These are phyloP conservation scores for Linnemannia hyalina DNA, from an alignment of 192 early-diverging fungal species.

Conservation along the genomic window DNA sequence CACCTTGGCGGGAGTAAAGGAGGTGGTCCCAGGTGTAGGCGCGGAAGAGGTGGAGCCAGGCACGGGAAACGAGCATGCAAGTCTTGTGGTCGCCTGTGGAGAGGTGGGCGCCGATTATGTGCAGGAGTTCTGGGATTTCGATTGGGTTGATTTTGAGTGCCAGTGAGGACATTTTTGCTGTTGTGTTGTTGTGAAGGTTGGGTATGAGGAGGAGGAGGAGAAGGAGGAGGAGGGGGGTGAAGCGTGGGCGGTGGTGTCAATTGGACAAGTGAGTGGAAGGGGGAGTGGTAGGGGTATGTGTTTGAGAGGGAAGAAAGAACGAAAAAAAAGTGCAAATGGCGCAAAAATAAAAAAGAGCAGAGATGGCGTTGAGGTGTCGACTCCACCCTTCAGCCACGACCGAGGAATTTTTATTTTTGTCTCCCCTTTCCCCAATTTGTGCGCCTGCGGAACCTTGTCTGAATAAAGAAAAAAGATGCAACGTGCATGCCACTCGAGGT, in stretches of 20 bases:
- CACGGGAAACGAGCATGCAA: conserved; percentile 39
- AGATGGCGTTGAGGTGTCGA: neutral
- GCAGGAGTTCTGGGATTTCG: conserved; percentile 33
- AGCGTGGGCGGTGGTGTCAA: neutral
- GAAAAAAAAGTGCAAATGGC: neutral
- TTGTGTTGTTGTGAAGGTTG: neutral
- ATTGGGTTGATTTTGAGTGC: conserved; percentile 24
- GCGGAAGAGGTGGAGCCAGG: conserved; percentile 27
- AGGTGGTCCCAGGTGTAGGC: conserved; percentile 29
- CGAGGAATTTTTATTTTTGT: neutral
- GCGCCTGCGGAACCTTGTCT: no score
- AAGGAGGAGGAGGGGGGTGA: neutral
- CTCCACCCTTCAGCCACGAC: neutral
- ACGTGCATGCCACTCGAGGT: neutral
- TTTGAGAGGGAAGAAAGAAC: neutral
- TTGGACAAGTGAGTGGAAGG: neutral
- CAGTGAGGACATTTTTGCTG: conserved; percentile 20
- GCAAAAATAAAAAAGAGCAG: neutral
- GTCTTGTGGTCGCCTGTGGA: conserved; percentile 18
- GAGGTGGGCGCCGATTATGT: conserved; percentile 25
- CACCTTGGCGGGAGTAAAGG: conserved; percentile 7
- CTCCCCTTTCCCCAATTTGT: no score
- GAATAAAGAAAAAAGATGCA: neutral
- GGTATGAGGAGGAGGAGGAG: neutral
- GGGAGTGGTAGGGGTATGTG: neutral